phyloP scores from a whole-genome alignment of 257 asterid species.

The Henckelia pumila region DNA sequence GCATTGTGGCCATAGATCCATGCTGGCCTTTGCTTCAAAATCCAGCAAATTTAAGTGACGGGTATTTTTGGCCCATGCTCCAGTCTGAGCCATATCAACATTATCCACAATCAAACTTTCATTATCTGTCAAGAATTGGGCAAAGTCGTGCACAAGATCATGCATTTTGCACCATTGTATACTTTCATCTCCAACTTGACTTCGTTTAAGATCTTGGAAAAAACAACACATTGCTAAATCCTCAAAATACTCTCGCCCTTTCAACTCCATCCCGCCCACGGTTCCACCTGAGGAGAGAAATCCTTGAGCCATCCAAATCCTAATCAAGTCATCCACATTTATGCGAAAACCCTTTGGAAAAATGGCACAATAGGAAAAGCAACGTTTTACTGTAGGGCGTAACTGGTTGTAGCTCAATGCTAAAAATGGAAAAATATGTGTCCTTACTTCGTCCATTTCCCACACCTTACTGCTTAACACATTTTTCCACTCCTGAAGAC shows the following conservation, averaged over 20 bases:
- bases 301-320: slow-evolving; percentile 47
- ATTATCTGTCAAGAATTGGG: slow-evolving; percentile 9
- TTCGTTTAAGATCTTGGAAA: slow-evolving; percentile 1
- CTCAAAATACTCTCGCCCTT: slow-evolving; percentile 26
- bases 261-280: slow-evolving; percentile 25
- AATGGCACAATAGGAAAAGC: slow-evolving; percentile 42
- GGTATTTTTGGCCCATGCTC: background rate
- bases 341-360: slow-evolving; percentile 36
- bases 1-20: background rate
- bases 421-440: slow-evolving; percentile 13
- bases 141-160: slow-evolving; percentile 21
- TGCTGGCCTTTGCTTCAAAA: background rate
- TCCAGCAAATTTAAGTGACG: background rate
- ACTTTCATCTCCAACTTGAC: background rate
- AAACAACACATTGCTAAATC: slow-evolving; percentile 11
- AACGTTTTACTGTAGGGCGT: slow-evolving; percentile 28
- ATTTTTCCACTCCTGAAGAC: too few relatives aligned
- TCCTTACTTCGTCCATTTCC: too few relatives aligned
- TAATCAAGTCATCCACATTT: slow-evolving; percentile 35
- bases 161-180: slow-evolving; percentile 16
- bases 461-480: too few relatives aligned
- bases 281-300: slow-evolving; percentile 23
- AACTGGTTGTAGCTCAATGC: slow-evolving; percentile 28
- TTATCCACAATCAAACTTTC: too few relatives aligned
- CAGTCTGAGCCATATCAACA: too few relatives aligned